Evolutionary conservation across 441 rosid species (phyloP).

Genomic region (Populus trichocarpa): DNA sequence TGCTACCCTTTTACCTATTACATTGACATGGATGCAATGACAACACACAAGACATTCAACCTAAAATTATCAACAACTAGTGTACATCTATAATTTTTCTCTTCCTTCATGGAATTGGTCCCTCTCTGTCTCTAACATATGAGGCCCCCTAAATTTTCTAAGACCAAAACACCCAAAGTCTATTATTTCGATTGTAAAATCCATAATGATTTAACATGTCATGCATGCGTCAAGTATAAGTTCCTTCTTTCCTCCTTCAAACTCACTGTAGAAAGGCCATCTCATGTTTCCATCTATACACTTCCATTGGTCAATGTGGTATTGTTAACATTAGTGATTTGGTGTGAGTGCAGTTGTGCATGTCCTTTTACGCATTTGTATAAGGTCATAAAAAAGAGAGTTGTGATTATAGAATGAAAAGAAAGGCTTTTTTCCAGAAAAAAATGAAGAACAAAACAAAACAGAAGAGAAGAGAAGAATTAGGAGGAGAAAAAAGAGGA

Average conservation of each 20-base stretch:
- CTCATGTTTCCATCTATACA: background rate
- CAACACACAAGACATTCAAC: background rate
- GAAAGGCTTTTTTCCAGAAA: background rate
- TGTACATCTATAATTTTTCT: background rate
- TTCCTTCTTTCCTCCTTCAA: background rate
- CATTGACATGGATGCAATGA: background rate
- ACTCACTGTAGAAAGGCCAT: background rate
- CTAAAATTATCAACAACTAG: background rate
- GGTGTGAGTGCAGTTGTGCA: fast-evolving
- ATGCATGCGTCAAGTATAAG: background rate
- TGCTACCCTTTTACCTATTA: background rate
- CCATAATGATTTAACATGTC: background rate
- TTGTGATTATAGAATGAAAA: background rate
- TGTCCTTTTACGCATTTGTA: background rate
- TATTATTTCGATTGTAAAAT: background rate
- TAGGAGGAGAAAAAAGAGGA: background rate
- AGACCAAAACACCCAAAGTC: background rate
- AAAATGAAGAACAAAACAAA: background rate
- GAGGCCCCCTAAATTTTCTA: background rate
- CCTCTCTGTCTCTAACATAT: background rate
- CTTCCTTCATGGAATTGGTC: background rate
- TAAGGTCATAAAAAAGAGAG: background rate
- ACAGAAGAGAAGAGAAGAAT: too few relatives aligned
- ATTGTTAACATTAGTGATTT: background rate
- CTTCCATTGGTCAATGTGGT: background rate